Evolutionary conservation across 2,329 filamentous ascomycete genomes (phyloP).

Genomic region (Arthrinium puccinioides): DNA sequence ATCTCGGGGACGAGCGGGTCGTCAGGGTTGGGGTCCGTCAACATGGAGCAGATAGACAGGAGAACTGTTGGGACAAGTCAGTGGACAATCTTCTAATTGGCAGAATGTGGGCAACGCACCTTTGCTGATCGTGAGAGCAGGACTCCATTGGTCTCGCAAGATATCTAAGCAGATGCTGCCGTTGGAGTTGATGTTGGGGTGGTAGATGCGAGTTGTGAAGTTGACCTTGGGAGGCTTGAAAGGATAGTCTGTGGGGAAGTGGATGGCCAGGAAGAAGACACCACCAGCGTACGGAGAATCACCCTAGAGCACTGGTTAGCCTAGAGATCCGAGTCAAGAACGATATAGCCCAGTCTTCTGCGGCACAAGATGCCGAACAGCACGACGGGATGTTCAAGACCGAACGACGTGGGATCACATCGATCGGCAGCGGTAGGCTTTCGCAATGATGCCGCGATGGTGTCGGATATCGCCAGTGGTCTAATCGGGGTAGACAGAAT

Average conservation of each 20-base stretch:
- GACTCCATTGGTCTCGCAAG: conserved; percentile 97
- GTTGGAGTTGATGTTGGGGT: conserved; percentile 99
- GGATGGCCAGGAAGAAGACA: conserved; percentile 97
- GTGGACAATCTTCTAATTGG: conserved; percentile 5
- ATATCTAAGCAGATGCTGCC: conserved; percentile 99
- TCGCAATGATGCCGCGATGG: no score
- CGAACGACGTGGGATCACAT: no score
- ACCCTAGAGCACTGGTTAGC: conserved; percentile 47
- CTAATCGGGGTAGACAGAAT: no score
- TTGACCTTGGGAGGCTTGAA: conserved; percentile 99
- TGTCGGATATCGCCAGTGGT: no score
- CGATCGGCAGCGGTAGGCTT: no score
- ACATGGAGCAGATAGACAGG: conserved; percentile 98
- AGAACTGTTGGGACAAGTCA: conserved; percentile 54
- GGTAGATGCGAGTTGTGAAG: conserved; percentile 99
- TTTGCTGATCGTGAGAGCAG: conserved; percentile 96
- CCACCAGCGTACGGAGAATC: conserved; percentile 97
- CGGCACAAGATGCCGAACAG: no score
- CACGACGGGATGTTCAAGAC: no score
- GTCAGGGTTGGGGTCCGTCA: conserved; percentile 98
- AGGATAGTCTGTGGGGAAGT: conserved; percentile 99
- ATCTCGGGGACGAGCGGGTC: conserved; percentile 98
- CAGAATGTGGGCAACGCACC: conserved; percentile 44
- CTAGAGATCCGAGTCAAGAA: no score
- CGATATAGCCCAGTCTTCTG: no score